phyloP scores from a whole-genome alignment of 148 eudicot species.

The Spergularia marina region DNA sequence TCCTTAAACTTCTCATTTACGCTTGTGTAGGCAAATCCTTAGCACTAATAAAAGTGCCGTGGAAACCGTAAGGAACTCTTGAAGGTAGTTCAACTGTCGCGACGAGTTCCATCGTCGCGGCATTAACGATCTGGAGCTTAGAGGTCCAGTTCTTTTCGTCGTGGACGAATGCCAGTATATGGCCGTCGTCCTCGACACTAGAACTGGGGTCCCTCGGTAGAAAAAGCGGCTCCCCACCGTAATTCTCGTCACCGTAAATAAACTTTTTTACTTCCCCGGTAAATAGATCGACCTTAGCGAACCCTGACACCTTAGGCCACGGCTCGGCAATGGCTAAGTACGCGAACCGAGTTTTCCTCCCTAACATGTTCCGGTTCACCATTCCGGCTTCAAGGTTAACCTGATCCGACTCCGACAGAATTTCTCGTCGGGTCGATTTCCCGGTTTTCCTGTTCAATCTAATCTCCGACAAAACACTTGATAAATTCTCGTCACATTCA shows the following conservation, averaged over 20 bases:
- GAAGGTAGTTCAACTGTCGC: conserved; percentile 69
- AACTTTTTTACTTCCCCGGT: conserved; percentile 52
- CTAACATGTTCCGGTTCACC: conserved; percentile 73
- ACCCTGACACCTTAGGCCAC: conserved; percentile 88
- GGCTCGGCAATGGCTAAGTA: conserved; percentile 89
- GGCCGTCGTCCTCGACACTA: conserved; percentile 59
- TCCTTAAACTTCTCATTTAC: conserved; percentile 1
- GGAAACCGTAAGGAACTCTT: conserved; percentile 83
- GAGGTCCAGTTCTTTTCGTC: conserved; percentile 62
- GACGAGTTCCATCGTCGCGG: conserved; percentile 43
- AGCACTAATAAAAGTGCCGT: conserved; percentile 66
- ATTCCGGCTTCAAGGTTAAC: conserved; percentile 83
- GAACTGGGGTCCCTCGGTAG: conserved; percentile 36
- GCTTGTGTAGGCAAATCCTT: conserved; percentile 56
- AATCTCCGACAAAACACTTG: conserved; percentile 69
- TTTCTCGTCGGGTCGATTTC: conserved; percentile 44
- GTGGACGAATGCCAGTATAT: conserved; percentile 63
- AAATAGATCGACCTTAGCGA: conserved; percentile 68
- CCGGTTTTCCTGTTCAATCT: conserved; percentile 68
- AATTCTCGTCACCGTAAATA: conserved; percentile 56
- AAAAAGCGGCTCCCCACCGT: conserved; percentile 78
- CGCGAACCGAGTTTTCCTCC: conserved; percentile 62
- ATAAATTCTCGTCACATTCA: conserved; percentile 57
- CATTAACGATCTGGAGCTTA: conserved; percentile 69
- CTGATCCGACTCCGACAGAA: conserved; percentile 39